phyloP scores from a whole-genome alignment of 371 early-diverging fungal genomes.

The Rhizomucor miehei region DNA sequence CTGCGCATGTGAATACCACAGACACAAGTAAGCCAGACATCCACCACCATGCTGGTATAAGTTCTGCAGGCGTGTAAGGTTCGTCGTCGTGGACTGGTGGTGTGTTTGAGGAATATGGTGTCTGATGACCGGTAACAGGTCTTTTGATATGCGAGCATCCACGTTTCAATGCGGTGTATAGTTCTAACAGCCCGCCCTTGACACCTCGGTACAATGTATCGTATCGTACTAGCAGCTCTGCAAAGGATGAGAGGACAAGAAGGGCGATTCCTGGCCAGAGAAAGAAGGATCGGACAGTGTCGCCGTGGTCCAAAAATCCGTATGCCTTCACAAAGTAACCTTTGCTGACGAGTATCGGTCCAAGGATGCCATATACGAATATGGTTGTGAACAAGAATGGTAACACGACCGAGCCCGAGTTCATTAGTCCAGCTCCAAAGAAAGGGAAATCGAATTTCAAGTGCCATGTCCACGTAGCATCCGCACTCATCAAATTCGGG shows the following conservation, averaged over 20 bases:
- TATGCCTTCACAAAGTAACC: conserved; percentile 34
- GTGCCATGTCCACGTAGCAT: conserved; percentile 55
- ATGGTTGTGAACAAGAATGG: conserved; percentile 57
- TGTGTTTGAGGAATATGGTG: background rate
- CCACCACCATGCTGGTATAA: conserved; percentile 67
- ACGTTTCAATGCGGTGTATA: background rate
- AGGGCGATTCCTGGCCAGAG: conserved; percentile 72
- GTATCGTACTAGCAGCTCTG: conserved; percentile 58
- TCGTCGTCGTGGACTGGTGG: conserved; percentile 8
- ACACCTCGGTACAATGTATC: conserved; percentile 53
- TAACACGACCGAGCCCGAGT: conserved; percentile 51
- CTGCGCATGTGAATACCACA: conserved; percentile 55
- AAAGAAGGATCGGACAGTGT: conserved; percentile 53
- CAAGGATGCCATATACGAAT: conserved; percentile 54
- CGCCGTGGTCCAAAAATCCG: conserved; percentile 34
- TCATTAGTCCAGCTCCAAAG: conserved; percentile 69
- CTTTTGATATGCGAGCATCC: background rate
- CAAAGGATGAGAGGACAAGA: conserved; percentile 60
- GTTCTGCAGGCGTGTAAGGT: conserved; percentile 17
- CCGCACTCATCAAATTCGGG: conserved; percentile 45
- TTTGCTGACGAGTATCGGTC: conserved; percentile 34
- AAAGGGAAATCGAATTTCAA: conserved; percentile 58
- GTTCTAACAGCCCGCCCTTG: conserved; percentile 34
- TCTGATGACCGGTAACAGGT: background rate
- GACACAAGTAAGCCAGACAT: conserved; percentile 51